These are phyloP conservation scores for Solanum medicagineum DNA, from an alignment of 257 asterid genomes.

Conservation along the genomic window DNA sequence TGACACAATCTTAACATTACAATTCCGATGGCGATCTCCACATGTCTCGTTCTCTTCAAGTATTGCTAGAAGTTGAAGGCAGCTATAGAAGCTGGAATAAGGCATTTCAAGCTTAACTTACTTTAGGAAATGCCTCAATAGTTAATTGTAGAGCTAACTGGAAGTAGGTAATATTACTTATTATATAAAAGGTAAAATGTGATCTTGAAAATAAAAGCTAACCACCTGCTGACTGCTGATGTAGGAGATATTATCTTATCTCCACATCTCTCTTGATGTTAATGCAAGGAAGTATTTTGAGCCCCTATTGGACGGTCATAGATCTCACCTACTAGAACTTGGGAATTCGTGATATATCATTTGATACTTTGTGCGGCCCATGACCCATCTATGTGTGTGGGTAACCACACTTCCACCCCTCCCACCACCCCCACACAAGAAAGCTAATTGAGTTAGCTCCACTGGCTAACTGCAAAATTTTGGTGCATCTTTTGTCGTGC, in stretches of 20 bases:
- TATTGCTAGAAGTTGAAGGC: not conserved
- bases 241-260: not conserved
- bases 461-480: not conserved
- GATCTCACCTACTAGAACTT: not conserved
- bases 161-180: not conserved
- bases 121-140: not conserved
- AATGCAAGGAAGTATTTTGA: not conserved
- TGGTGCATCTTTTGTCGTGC: not conserved
- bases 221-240: not conserved
- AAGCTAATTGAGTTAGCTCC: not conserved
- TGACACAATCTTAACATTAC: not conserved
- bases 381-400: rapidly evolving
- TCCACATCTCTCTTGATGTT: not conserved
- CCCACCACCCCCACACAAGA: too few relatives aligned
- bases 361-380: not conserved
- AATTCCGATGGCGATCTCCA: not conserved
- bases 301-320: not conserved
- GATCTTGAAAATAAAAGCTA: not conserved
- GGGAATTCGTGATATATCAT: not conserved
- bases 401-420: too few relatives aligned
- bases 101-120: not conserved
- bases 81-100: not conserved
- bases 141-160: not conserved
- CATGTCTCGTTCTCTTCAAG: not conserved
- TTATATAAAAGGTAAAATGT: not conserved